Conservation (phyloP, 75 land plant species). For the Azolla pinnata region DNA sequence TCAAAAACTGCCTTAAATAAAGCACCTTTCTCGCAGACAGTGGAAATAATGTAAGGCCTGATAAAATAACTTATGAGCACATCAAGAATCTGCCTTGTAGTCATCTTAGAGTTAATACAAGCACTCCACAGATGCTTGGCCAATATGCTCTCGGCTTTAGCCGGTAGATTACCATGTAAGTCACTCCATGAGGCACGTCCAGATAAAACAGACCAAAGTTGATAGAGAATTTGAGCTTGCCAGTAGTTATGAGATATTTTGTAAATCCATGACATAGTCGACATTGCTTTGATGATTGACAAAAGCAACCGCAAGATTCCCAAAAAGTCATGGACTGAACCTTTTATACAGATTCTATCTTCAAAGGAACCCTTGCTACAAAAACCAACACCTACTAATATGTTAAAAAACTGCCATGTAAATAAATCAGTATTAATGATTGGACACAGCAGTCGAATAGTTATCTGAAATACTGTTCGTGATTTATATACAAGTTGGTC, state of each 20-base stretch:
- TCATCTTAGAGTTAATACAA: neutral
- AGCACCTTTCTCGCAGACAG: neutral
- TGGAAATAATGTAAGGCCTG: slow-evolving; percentile 4
- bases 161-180: neutral
- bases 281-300: neutral
- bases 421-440: neutral
- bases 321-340: neutral
- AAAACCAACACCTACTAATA: neutral
- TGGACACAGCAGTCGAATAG: neutral
- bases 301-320: neutral
- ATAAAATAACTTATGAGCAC: slow-evolving; percentile 1
- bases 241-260: neutral
- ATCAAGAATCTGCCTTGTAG: neutral
- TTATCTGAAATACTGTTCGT: neutral
- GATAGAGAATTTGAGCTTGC: neutral
- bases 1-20: neutral
- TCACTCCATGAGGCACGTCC: too few species aligned
- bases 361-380: neutral
- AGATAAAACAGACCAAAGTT: neutral
- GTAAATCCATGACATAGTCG: neutral
- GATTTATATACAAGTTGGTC: neutral
- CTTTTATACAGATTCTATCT: neutral
- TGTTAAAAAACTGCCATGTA: slow-evolving; percentile 2
- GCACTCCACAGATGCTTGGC: neutral
- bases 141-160: neutral